Conservation (phyloP, 2,329 filamentous ascomycete genomes). For the Leptographium lundbergii region DNA sequence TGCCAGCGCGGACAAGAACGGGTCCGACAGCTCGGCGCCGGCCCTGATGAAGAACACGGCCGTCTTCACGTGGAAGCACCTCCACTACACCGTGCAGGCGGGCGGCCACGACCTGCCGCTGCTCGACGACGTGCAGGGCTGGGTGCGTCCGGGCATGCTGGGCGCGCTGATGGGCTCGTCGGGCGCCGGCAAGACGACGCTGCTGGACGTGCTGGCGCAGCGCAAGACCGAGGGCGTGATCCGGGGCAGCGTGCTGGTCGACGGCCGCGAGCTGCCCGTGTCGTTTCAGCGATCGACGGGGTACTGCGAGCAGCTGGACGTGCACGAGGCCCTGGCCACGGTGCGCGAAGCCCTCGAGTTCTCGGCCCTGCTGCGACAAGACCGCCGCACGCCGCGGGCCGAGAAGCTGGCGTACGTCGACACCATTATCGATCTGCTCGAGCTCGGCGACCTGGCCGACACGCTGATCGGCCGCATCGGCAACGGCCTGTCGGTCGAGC, state of each 20-base stretch:
- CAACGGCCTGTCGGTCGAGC: conserved; percentile 36
- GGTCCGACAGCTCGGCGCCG: conserved; percentile 36
- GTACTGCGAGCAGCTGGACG: conserved; percentile 49
- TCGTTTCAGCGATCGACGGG: conserved; percentile 48
- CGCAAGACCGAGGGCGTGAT: conserved; percentile 52
- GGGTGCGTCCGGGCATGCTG: conserved; percentile 62
- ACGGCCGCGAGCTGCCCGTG: conserved; percentile 41
- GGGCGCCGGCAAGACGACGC: conserved; percentile 77
- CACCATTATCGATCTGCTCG: conserved; percentile 57
- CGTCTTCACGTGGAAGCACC: conserved; percentile 74
- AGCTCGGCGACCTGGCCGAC: conserved; percentile 33
- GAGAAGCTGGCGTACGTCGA: conserved; percentile 69
- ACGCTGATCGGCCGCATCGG: conserved; percentile 38
- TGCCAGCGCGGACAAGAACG: conserved; percentile 35
- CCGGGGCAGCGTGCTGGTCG: conserved; percentile 32
- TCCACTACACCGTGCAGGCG: conserved; percentile 64
- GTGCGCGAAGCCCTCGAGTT: conserved; percentile 52
- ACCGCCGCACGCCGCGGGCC: conserved; percentile 44
- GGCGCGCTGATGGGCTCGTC: conserved; percentile 71
- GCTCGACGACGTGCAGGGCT: conserved; percentile 47
- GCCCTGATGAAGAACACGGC: conserved; percentile 48
- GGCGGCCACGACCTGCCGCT: conserved; percentile 35
- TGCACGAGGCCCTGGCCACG: conserved; percentile 49
- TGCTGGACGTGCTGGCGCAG: conserved; percentile 60
- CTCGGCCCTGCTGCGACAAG: conserved; percentile 49